Percentiles rank a stretch among this genome's conserved stretches.
phyloP scores from a whole-genome alignment of 768 basidiomycete genomes.

The Lactifluus volemus region DNA sequence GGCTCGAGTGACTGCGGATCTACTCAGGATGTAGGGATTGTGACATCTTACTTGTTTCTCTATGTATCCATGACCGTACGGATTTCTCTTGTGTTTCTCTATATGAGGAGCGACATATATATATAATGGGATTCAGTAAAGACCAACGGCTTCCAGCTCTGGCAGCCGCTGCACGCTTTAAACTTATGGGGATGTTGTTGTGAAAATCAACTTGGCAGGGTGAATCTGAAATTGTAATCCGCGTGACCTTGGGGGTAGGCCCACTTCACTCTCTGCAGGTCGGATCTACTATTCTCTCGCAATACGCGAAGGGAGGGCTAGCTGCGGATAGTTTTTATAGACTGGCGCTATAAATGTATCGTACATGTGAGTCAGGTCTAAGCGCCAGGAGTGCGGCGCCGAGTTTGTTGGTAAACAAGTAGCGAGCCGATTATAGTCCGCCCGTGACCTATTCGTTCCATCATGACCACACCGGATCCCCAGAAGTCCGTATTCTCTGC shows the following conservation, averaged over 20 bases:
- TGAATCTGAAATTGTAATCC: not conserved
- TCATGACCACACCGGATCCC: constrained; percentile 6
- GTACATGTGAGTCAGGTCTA: not conserved
- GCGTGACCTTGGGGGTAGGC: not conserved
- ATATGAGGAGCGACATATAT: not conserved
- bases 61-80: not conserved
- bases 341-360: not conserved
- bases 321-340: not conserved
- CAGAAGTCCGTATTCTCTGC: constrained; percentile 52
- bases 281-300: not conserved
- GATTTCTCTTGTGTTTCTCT: not conserved
- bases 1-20: not conserved
- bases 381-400: not conserved
- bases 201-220: too few species aligned
- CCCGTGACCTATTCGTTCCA: not conserved
- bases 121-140: not conserved
- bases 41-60: constrained; percentile 1
- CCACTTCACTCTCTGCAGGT: not conserved
- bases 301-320: too few species aligned
- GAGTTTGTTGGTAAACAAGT: not conserved
- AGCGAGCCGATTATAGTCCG: not conserved
- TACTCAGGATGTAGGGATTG: constrained; percentile 6
- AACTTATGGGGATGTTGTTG: too few species aligned
- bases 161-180: not conserved
- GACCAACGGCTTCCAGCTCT: not conserved